Evolutionary conservation across 106 monocot species (phyloP), one percentile per base, ranked within the genome.

Genomic region (Allium cepa): DNA sequence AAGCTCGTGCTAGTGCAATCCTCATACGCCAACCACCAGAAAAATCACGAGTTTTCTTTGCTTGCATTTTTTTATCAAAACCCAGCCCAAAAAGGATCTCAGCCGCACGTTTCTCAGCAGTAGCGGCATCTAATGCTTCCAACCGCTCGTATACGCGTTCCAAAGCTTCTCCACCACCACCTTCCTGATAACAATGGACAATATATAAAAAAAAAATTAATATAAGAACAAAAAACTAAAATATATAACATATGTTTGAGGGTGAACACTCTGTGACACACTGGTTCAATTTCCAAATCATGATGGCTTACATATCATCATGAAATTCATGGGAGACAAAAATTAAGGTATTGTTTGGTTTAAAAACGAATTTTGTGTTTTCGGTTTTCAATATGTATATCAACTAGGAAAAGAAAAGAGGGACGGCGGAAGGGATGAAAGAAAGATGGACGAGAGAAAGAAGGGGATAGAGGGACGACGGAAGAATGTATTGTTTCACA

Each of bases 21-120:
- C 99, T 92, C 99, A 99, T 99, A 9, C 99, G 86, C 99, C 99
- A 99, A 5, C 99, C 93, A 77, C 99, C 99, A 60, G 99, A 99
- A 56, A 99, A 99, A 66, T 99, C 99, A 53, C 76, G 70, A 11
- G 99, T 99, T 72, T 99, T 99, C 79, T 99, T 99, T 53, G 81
- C 87, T 72, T 99, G 99, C 99, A 99, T 99, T 66, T 90, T 71
- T 69, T 99, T 99, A 74, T 73, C 69, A 59, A 99, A 99, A 47
- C 99, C 99, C 61, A 99, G 75, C 46, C 99, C 99, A 78, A 16
- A 90, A 36, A 99, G 70, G 71, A 99, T 99, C 59, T 99, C 99
- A 73, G 99, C 99, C 9, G 99, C 99, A 70, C 99, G 93, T 73
- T 99, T 99, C 77, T 99, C 99, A 59, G 99, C 93, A 70, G 99